Base-by-base conservation (phyloP, 208 protist genomes). In the Hexamita inflata region DNA sequence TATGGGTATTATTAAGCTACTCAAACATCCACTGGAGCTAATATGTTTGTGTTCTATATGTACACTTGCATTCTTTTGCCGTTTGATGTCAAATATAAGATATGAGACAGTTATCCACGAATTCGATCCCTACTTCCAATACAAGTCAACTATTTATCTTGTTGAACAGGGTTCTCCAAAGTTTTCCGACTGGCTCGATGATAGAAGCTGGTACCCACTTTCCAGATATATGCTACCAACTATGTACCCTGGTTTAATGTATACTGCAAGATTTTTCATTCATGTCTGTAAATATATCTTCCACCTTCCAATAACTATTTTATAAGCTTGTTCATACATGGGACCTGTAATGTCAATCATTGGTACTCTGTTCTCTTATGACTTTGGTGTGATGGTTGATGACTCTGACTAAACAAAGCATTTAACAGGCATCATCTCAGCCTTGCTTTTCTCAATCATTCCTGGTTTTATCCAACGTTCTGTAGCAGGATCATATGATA, bases 131-230 rank as follows among this genome's bases (percentile, higher is more conserved):
- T 89, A 89, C 68, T 90, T 92, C 68, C 90, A 93, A 78, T 93
- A 87, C 74, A 84, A 90, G 62, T 82, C 89, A 42, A 92, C 88
- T 26, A 82, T 89, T 58, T 90, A 91, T 61, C 74, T 88, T 24
- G 67, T 82, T 26, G 78, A 88, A 35, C 78, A 97, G 76, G 93
- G 94, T 75, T 91, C 89, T 78, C 84, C 88, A 59, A 86, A 94
- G 59, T 98, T 98, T 85, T 88, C 92, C 77, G 92, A 94, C 85
- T 98, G 95, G 95, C 97, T 96, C 79, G 95, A 98, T 87, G 87
- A 94, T 73, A 86, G 84, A 74, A 86, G 87, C 60, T 96, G 93
- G 93, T 97, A 96, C 83, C 93, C 93, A 74, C 85, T 96, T 28
- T 94, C 94, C 40, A 83, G 94, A 53, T 90, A 92, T 61, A 92